These are phyloP conservation scores for Primulina huaijiensis DNA, from an alignment of 257 asterid genomes.

Conservation along the genomic window DNA sequence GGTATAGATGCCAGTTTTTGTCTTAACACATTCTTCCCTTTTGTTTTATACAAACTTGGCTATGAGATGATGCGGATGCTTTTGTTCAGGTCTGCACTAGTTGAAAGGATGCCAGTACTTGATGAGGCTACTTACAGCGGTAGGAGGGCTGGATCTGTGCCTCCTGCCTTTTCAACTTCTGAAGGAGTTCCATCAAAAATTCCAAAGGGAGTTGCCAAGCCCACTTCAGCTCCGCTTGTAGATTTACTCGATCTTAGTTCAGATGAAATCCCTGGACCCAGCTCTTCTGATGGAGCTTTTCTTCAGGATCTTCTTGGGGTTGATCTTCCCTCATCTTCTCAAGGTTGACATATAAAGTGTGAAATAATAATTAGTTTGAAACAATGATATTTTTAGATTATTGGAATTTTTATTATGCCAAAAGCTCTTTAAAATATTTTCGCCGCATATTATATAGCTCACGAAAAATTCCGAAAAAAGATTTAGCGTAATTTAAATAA, in stretches of 20 bases:
- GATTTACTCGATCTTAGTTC: slow-evolving; percentile 86
- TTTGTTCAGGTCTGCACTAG: slow-evolving; percentile 66
- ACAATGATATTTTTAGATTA: slow-evolving; percentile 10
- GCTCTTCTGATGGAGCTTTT: slow-evolving; percentile 54
- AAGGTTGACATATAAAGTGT: slow-evolving; percentile 46
- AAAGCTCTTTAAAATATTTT: slow-evolving; percentile 9
- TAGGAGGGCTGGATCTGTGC: slow-evolving; percentile 75
- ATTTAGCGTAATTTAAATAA: neutral
- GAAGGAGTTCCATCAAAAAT: slow-evolving; percentile 61
- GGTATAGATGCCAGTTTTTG: slow-evolving; percentile 39
- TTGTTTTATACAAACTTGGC: slow-evolving; percentile 15
- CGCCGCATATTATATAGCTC: slow-evolving; percentile 4
- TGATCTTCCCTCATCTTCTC: slow-evolving; percentile 73
- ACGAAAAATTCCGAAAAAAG: neutral
- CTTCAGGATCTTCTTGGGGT: neutral
- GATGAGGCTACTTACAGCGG: slow-evolving; percentile 85
- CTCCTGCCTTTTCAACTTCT: slow-evolving; percentile 73
- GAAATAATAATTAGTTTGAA: slow-evolving; percentile 6
- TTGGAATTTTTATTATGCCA: slow-evolving; percentile 11
- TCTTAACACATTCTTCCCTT: slow-evolving; percentile 16
- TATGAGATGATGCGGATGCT: slow-evolving; percentile 21
- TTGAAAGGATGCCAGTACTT: slow-evolving; percentile 95
- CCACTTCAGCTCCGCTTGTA: slow-evolving; percentile 65
- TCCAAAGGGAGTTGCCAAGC: slow-evolving; percentile 79
- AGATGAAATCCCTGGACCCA: slow-evolving; percentile 63